Evolutionary conservation across 306 rosid genomes (phyloP).

Genomic region (Ochetophila trinervis): DNA sequence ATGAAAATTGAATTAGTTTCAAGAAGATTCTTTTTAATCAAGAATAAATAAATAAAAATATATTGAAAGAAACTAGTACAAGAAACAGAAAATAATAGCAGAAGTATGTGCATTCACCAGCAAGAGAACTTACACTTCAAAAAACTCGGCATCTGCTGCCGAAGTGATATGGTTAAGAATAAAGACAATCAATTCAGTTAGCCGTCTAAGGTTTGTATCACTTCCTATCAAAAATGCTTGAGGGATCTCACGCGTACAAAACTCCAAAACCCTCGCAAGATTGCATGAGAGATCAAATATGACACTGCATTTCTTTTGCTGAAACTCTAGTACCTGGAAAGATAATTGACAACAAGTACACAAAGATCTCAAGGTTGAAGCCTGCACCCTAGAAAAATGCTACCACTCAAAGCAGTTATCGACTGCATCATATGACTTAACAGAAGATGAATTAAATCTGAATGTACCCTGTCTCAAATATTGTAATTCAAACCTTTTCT

Average conservation of each 20-base stretch:
- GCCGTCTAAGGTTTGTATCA: conserved; percentile 86
- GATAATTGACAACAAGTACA: conserved; percentile 26
- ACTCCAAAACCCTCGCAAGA: conserved; percentile 85
- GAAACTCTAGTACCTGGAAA: conserved; percentile 87
- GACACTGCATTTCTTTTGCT: conserved; percentile 88
- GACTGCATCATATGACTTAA: not conserved
- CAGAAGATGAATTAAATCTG: no score
- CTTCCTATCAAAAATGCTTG: conserved; percentile 80
- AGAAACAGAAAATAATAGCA: not conserved
- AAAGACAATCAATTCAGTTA: conserved; percentile 86
- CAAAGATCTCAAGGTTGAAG: conserved; percentile 1
- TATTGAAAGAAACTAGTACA: not conserved
- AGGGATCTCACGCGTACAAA: conserved; percentile 83
- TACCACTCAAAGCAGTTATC: no score
- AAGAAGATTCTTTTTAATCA: not conserved
- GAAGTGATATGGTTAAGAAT: conserved; percentile 77
- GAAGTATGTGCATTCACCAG: conserved; percentile 4
- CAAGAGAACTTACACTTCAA: conserved; percentile 72
- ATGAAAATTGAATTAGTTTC: not conserved
- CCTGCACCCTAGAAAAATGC: not conserved
- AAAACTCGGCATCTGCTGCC: conserved; percentile 82
- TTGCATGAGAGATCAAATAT: conserved; percentile 96
- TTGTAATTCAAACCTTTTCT: no score
- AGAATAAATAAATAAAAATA: no score
- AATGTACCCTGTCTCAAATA: no score